Conservation (phyloP, 768 basidiomycete species). For the Boletus reticuloceps region DNA sequence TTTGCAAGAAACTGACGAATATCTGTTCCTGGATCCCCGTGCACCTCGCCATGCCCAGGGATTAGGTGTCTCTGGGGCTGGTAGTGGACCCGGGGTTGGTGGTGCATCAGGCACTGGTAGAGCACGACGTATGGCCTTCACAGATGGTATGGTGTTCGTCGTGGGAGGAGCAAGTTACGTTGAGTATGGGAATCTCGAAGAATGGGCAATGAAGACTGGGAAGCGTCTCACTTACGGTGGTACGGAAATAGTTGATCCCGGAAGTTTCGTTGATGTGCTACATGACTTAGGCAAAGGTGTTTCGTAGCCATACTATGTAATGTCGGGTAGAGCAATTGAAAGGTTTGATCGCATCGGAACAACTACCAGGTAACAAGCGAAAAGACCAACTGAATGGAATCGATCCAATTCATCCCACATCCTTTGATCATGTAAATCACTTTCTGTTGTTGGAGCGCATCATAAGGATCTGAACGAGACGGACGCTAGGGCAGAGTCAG, state of each 20-base stretch:
- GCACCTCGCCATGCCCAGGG: slow-evolving; percentile 59
- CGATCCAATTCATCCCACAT: not conserved
- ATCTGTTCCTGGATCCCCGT: slow-evolving; percentile 89
- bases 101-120: slow-evolving; percentile 35
- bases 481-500: slow-evolving; percentile 49
- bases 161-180: slow-evolving; percentile 98
- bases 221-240: slow-evolving; percentile 92
- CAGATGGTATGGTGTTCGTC: slow-evolving; percentile 87
- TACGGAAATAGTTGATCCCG: slow-evolving; percentile 92
- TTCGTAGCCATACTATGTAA: slow-evolving; percentile 20
- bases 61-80: slow-evolving; percentile 44
- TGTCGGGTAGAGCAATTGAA: slow-evolving; percentile 16
- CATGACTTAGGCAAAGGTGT: slow-evolving; percentile 55
- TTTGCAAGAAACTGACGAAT: slow-evolving; percentile 94
- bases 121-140: slow-evolving; percentile 68
- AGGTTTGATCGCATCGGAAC: not conserved
- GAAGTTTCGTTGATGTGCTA: slow-evolving; percentile 74
- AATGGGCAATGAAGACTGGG: slow-evolving; percentile 83
- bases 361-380: slow-evolving; percentile 14
- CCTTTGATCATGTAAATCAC: slow-evolving; percentile 31
- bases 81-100: slow-evolving; percentile 43
- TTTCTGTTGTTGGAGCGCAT: slow-evolving; percentile 60
- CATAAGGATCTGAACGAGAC: slow-evolving; percentile 74
- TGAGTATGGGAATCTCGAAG: slow-evolving; percentile 94
- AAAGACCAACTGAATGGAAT: not conserved